Conservation (phyloP, 306 rosid genomes). For the Glycine soja region DNA sequence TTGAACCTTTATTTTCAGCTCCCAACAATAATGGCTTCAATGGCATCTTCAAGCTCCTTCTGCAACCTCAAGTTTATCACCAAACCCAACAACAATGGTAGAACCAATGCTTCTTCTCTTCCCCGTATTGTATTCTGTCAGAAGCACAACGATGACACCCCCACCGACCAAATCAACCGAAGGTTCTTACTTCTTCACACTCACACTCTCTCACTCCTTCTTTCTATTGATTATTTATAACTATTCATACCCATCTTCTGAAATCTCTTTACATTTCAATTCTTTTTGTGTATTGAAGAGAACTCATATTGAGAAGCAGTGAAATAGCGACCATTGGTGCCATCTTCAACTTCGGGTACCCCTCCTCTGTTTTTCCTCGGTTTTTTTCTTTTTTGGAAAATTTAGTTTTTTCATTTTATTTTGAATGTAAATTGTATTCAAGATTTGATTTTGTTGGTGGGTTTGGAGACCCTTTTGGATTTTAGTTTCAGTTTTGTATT, state of each 20-base stretch:
- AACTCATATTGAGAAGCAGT: conserved; percentile 72
- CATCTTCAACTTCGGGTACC: conserved; percentile 75
- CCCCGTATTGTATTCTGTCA: conserved; percentile 37
- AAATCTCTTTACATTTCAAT: conserved; percentile 35
- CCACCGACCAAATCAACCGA: conserved; percentile 44
- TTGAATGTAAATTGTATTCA: not conserved
- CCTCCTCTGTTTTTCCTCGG: no score
- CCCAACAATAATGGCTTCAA: conserved; percentile 46
- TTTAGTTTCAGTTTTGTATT: not conserved
- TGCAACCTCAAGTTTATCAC: conserved; percentile 33
- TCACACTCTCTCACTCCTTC: not conserved
- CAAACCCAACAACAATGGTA: conserved; percentile 24
- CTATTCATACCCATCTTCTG: not conserved
- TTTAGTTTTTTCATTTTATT: not conserved
- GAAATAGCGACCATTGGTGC: conserved; percentile 88
- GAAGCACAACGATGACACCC: not conserved
- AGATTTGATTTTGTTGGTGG: not conserved
- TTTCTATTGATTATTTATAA: not conserved
- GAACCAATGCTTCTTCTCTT: not conserved
- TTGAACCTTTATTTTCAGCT: not conserved
- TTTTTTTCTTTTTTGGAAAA: not conserved
- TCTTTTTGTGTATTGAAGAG: conserved; percentile 51
- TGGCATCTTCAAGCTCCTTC: conserved; percentile 44
- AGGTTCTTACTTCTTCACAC: conserved; percentile 31
- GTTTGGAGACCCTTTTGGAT: conserved; percentile 9